phyloP scores from a whole-genome alignment of 805 yeast genomes.

The Myxozyma neotropica region DNA sequence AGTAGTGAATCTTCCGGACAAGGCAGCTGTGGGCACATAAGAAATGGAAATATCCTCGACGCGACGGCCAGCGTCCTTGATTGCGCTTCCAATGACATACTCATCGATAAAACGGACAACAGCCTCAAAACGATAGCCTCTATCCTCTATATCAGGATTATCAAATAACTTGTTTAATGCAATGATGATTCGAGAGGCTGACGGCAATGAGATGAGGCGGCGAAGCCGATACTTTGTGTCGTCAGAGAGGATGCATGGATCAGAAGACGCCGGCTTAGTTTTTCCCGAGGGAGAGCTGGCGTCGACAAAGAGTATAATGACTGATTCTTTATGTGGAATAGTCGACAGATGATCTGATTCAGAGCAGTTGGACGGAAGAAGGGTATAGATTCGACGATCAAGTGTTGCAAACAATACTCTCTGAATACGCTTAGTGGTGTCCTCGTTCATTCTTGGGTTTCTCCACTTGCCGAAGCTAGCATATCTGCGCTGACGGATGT shows the following conservation, averaged over 20 bases:
- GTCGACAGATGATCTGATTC: neutral
- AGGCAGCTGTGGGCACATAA: slow-evolving; percentile 1
- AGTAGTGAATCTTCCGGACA: neutral
- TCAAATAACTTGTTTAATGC: slow-evolving; percentile 4
- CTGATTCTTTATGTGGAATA: slow-evolving; percentile 2
- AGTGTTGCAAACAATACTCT: neutral
- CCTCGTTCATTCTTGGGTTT: neutral
- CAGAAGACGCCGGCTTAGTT: neutral
- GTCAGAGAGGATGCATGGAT: neutral
- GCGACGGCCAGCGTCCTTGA: neutral
- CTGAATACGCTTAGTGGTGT: neutral
- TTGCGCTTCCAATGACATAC: neutral
- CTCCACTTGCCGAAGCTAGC: neutral
- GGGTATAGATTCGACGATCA: neutral
- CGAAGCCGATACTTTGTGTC: slow-evolving; percentile 2
- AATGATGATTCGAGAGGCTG: slow-evolving; percentile 8
- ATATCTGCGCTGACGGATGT: neutral
- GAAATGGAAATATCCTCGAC: neutral
- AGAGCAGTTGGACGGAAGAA: neutral
- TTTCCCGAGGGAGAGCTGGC: neutral
- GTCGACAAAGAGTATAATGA: slow-evolving; percentile 3
- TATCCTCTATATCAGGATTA: neutral
- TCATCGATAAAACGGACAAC: neutral
- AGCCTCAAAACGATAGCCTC: neutral
- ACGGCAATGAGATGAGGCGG: neutral